Evolutionary conservation across 306 rosid genomes (phyloP), one percentile per base, ranked within the genome.

Genomic region (Astragalus glycyphyllos): DNA sequence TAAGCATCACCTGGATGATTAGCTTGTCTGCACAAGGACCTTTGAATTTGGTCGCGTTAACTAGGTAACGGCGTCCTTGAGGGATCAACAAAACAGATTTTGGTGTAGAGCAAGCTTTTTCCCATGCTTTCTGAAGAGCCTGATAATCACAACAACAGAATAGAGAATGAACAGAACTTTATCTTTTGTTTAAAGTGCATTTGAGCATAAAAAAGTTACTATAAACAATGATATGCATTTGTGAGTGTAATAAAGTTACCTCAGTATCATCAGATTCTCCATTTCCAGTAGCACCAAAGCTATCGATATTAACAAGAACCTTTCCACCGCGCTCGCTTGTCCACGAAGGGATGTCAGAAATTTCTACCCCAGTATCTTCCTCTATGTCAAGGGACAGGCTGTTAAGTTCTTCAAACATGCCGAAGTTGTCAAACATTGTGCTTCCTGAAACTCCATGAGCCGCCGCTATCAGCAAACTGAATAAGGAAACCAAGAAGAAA

Each of bases 41-140:
- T 48, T 13, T 62, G 81, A 95, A 95, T 80, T 38, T 86, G 40
- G 97, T 87, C 51, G 99, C 99, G 65, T 84, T 91, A 32, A 95
- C 93, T 2, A 89, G 85, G 87, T 95, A 95, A 15, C 56, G 81
- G 23, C 87, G 78, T 69, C 78, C 93, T 79, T 85, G 75, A 44
- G 99, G 99, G 68, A 95, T 88, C 65, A 95, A 80, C 26, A 95
- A 65, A 72, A 93, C 97, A 61, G 97, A 79, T 51, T 86, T 77
- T 75, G 89, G 54, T 5, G 94, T 83, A 75, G 85, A 76, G 85
- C 98, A 93, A 11, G 98, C 96, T 55, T 82, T 77, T 9, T 60
- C 79, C 98, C 98, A 93, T 47, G 98, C 98, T 71, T 91, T 82
- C 76, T 12, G 73, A 60, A 95, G 85, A 76, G 99, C 91, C 99